Evolutionary conservation across 176 grass and related monocot species (phyloP).

Genomic region (Paspalum vaginatum): DNA sequence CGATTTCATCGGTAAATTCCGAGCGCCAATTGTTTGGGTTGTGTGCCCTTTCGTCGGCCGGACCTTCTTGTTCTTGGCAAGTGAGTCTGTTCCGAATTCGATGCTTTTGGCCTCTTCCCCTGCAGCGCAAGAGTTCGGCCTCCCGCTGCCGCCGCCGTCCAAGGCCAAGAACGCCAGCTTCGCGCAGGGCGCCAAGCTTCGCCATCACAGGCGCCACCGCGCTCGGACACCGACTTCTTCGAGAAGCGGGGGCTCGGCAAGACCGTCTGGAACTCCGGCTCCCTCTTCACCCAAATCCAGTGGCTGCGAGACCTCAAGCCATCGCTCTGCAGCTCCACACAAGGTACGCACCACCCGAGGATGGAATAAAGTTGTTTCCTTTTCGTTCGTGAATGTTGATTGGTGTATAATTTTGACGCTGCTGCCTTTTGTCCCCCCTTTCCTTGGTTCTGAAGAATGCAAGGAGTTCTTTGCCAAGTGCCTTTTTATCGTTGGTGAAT

Average conservation of each 20-base stretch:
- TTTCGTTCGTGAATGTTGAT: constrained; percentile 16
- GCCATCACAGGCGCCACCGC: constrained; percentile 87
- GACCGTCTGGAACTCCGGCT: constrained; percentile 73
- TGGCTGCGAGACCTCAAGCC: constrained; percentile 83
- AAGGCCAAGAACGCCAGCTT: constrained; percentile 72
- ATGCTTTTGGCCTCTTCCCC: background rate
- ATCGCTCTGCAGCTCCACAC: constrained; percentile 55
- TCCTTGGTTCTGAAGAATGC: constrained; percentile 52
- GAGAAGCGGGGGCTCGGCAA: constrained; percentile 59
- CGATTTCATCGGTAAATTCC: constrained; percentile 61
- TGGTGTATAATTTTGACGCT: background rate
- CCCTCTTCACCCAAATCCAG: constrained; percentile 82
- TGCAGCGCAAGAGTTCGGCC: constrained; percentile 67
- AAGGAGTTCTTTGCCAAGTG: constrained; percentile 63
- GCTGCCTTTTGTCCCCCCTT: background rate
- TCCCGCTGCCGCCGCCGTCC: constrained; percentile 77
- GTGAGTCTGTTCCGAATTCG: background rate
- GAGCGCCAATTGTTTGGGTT: background rate
- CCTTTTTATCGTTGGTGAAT: constrained; percentile 77
- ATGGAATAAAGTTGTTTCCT: background rate
- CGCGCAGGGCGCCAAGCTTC: constrained; percentile 74
- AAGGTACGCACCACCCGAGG: constrained; percentile 37
- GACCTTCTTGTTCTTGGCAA: background rate
- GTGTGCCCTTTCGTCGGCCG: background rate
- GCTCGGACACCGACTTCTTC: constrained; percentile 74